Conservation (phyloP, 768 basidiomycete species). For the Lentinula sp. region DNA sequence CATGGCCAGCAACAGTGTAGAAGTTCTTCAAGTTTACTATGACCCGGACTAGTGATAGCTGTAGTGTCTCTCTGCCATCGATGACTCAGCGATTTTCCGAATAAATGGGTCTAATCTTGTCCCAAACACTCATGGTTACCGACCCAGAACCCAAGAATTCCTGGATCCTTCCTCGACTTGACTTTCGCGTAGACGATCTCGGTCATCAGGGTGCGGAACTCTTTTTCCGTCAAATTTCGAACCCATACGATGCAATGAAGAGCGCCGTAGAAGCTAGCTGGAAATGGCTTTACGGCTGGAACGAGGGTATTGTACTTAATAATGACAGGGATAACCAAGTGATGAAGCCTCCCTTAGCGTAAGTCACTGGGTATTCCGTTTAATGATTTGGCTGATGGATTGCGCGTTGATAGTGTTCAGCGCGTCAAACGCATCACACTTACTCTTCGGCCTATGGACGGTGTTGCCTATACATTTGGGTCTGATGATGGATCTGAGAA, state of each 20-base stretch:
- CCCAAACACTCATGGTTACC: not conserved
- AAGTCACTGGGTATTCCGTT: not conserved
- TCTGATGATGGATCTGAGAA: constrained; percentile 40
- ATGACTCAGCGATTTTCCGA: not conserved
- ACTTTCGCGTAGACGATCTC: constrained; percentile 53
- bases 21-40: too few relatives aligned
- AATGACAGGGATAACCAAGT: constrained; percentile 29
- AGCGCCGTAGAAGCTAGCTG: constrained; percentile 46
- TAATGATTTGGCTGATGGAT: not conserved
- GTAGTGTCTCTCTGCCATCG: not conserved
- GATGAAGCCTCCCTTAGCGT: constrained; percentile 1
- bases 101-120: not conserved
- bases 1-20: too few relatives aligned
- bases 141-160: not conserved
- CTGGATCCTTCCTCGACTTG: constrained; percentile 54
- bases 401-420: not conserved
- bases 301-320: constrained; percentile 21
- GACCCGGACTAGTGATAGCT: too few relatives aligned
- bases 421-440: constrained; percentile 53
- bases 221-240: constrained; percentile 44
- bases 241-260: constrained; percentile 33
- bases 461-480: constrained; percentile 66
- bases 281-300: constrained; percentile 29
- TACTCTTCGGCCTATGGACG: constrained; percentile 59
- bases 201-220: constrained; percentile 49